Evolutionary conservation across 116 monocot species (phyloP), one percentile per base, ranked within the genome.

Genomic region (Trichopus zeylanicus): DNA sequence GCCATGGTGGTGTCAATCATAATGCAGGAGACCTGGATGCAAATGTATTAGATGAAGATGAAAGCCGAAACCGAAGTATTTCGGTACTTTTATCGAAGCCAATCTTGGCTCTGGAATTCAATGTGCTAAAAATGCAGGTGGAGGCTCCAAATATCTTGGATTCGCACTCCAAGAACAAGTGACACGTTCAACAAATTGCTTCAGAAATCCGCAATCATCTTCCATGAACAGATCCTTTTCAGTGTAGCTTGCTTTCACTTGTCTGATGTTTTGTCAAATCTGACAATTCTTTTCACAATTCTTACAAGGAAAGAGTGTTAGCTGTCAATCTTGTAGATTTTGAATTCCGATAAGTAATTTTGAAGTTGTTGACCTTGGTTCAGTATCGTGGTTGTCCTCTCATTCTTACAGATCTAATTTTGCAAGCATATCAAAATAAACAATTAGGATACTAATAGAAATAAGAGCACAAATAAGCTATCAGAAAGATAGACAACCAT

Each of bases 61-160:
- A 77, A 7, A 64, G 23, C 19, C 32, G 61, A 35, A 52, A 81
- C 15, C 59, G 38, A n/a, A 76, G 84, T 51, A 65, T 88, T 48
- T 64, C 73, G 3, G 80, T 94, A 30, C 53, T 94, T 26, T 37
- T 82, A 26, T 86, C 94, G 1, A 94, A 81, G 52, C 86, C 86
- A 27, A 66, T 86, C 32, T 53, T 86, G 58, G 81, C 86, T 24
- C 49, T 78, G 48, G 59, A 81, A 51, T 86, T 86, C 62, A 75
- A 69, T 57, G 62, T 51, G 29, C 72, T 86, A 4, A 71, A 63
- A 62, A 86, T 86, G 86, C 63, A 69, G 26, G 86, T 78, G 27
- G 67, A 78, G 16, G 74, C 78, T 65, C 86, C 86, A 23, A 66
- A 30, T 23, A 18, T 60, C 13, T 6, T 46, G 2, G 22, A 27